Evolutionary conservation across 2,329 filamentous ascomycete species (phyloP).

Genomic region (Gremmenia infestans): DNA sequence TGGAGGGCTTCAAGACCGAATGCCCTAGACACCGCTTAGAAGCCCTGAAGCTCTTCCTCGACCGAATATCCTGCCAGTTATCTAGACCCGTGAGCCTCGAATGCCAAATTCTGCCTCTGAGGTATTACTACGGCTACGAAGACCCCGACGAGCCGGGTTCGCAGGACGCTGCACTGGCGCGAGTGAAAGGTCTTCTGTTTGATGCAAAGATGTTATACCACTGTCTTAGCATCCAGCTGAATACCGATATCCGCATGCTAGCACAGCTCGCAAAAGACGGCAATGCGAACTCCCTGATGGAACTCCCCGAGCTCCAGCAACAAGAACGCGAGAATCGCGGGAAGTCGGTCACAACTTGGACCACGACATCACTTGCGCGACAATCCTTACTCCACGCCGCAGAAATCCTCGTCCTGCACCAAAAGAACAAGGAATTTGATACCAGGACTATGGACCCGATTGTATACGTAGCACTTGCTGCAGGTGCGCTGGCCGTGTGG

Average conservation of each 20-base stretch:
- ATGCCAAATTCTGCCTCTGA: conserved; percentile 9
- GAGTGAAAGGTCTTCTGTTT: conserved; percentile 31
- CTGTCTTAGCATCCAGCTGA: conserved; percentile 34
- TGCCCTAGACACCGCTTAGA: conserved; percentile 10
- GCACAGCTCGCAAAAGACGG: conserved; percentile 26
- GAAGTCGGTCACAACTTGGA: conserved; percentile 30
- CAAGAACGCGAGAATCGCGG: neutral
- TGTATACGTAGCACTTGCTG: conserved; percentile 31
- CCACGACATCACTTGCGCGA: conserved; percentile 28
- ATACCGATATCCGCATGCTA: conserved; percentile 32
- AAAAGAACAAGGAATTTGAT: conserved; percentile 3
- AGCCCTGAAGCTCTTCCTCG: conserved; percentile 13
- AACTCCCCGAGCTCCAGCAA: neutral
- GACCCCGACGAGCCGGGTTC: conserved; percentile 14
- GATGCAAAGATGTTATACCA: conserved; percentile 35
- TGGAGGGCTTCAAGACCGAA: neutral
- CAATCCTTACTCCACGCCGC: conserved; percentile 33
- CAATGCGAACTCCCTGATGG: neutral
- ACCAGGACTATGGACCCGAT: conserved; percentile 30
- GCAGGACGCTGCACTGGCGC: conserved; percentile 13
- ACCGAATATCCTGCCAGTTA: conserved; percentile 11
- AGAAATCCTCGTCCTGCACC: conserved; percentile 26
- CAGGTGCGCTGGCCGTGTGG: conserved; percentile 34
- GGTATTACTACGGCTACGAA: conserved; percentile 25
- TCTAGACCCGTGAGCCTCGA: neutral